Base-by-base conservation (phyloP, 2,329 filamentous ascomycete genomes). In the Paraphoma sp. region DNA sequence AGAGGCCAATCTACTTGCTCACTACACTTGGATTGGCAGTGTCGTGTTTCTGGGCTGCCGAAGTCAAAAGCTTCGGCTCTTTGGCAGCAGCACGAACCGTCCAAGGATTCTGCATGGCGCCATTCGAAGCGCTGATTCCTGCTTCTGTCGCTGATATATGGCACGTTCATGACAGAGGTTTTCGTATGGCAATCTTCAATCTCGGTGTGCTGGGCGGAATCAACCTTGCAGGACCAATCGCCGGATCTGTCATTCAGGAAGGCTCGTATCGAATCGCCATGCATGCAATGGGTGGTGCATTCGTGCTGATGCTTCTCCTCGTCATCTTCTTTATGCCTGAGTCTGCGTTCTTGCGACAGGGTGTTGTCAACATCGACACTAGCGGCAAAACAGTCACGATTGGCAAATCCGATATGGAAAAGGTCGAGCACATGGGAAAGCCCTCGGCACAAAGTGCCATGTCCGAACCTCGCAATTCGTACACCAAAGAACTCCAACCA, bases 281-380 rank as follows among this genome's bases (percentile, higher is more conserved):
- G 61, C 62, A 69, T 38, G 60, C 48, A 5, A 69, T 69, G 65
- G 67, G 67, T 1, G 67, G 57, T 1, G 59, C 65, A 8, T 65
- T 68, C 11, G 57, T 65, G 1, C 14, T 69, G 3, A 65, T 65
- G 61, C 54, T 69, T 3, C 41, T 69, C 11, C 54, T 69, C 4
- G 56, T 68, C 29, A 46, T 67, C n/a, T 63, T 69, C 38, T 68
- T 65, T 38, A 69, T 69, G 67, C 67, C 67, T 10, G 67, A 69
- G 45, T 57, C 63, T 11, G 63, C 63, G 3, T 69, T 54, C 30
- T 30, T 45, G 17, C 60, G 65, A 38, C 40, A 31, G 4, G 47
- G 54, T 10, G 54, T 40, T 1, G 23, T 68, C 33, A 65, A 68
- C 45, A 68, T 69, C 29, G 67, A 68, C 33, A 67, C 63, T 4